Conservation (phyloP, 208 protist species). For the Leishmania amazonensis region DNA sequence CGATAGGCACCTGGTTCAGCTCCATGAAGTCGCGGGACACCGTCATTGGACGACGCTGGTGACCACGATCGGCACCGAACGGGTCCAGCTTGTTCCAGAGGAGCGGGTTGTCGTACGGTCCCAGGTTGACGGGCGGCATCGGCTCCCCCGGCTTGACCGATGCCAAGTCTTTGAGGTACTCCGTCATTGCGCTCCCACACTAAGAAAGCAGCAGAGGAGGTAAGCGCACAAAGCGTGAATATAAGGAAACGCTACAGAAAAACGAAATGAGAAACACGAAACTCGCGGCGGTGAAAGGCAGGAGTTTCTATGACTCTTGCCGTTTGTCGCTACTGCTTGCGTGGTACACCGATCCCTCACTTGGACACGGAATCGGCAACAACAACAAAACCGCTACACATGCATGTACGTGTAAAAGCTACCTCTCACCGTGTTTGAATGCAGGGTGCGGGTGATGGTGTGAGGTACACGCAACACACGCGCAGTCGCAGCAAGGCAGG, state of each 20-base stretch:
- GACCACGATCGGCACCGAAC: slow-evolving; percentile 89
- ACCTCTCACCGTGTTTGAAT: neutral
- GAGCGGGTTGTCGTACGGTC: slow-evolving; percentile 90
- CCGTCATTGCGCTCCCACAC: slow-evolving; percentile 57
- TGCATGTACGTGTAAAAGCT: neutral
- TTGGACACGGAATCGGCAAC: neutral
- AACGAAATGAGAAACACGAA: neutral
- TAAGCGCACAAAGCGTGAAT: neutral
- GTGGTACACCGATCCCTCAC: neutral
- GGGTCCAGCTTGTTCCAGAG: slow-evolving; percentile 92
- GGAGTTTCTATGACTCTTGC: neutral
- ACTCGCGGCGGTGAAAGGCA: neutral
- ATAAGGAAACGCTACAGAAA: neutral
- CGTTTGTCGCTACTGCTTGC: neutral
- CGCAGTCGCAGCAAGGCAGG: neutral
- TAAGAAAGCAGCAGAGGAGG: neutral
- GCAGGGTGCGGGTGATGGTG: neutral
- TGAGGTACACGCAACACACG: neutral
- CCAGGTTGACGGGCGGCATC: slow-evolving; percentile 84
- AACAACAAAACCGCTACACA: neutral
- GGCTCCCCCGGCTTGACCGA: slow-evolving; percentile 54
- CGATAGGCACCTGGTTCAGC: slow-evolving; percentile 83
- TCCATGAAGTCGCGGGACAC: slow-evolving; percentile 91
- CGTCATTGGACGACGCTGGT: slow-evolving; percentile 89
- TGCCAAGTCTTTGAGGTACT: slow-evolving; percentile 83